Conservation (phyloP, 495 filamentous ascomycete genomes). For the Cudoniella acicularis region DNA sequence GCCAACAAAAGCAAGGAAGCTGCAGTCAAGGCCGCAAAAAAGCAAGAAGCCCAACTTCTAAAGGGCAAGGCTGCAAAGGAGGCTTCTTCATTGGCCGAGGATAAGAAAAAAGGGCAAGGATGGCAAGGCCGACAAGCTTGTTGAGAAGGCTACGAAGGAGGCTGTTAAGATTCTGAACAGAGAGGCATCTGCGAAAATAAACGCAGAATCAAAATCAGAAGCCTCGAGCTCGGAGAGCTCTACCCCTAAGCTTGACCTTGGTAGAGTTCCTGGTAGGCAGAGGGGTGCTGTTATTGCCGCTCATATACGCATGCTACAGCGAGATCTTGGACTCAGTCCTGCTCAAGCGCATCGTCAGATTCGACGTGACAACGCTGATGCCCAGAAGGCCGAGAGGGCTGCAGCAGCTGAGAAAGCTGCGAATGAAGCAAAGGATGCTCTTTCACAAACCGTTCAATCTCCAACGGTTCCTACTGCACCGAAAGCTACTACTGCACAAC, state of each 20-base stretch:
- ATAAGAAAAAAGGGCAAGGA: conserved; percentile 58
- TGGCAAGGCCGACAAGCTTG: conserved; percentile 48
- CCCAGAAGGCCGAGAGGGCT: conserved; percentile 26
- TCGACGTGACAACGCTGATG: conserved; percentile 48
- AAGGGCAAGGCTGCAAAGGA: conserved; percentile 56
- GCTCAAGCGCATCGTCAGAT: conserved; percentile 53
- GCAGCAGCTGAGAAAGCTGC: conserved; percentile 28
- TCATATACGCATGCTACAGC: conserved; percentile 82
- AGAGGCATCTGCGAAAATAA: conserved; percentile 50
- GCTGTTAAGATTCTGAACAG: conserved; percentile 77
- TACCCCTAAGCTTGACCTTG: conserved; percentile 21
- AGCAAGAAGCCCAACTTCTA: conserved; percentile 41
- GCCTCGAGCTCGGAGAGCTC: conserved; percentile 6
- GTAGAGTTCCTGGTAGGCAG: conserved; percentile 45
- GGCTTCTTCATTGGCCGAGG: conserved; percentile 31
- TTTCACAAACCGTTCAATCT: conserved; percentile 23
- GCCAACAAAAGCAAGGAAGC: conserved; percentile 77
- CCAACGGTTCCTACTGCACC: conserved; percentile 28
- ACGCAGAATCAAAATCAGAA: conserved; percentile 34
- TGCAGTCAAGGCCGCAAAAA: conserved; percentile 39
- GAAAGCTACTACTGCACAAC: conserved; percentile 12
- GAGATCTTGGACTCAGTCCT: conserved; percentile 80
- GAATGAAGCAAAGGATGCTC: conserved; percentile 35
- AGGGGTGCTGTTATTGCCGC: conserved; percentile 65
- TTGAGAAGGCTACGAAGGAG: conserved; percentile 60